These are phyloP conservation scores for Hanseniaspora thailandica DNA, from an alignment of 805 yeast genomes.

Conservation along the genomic window DNA sequence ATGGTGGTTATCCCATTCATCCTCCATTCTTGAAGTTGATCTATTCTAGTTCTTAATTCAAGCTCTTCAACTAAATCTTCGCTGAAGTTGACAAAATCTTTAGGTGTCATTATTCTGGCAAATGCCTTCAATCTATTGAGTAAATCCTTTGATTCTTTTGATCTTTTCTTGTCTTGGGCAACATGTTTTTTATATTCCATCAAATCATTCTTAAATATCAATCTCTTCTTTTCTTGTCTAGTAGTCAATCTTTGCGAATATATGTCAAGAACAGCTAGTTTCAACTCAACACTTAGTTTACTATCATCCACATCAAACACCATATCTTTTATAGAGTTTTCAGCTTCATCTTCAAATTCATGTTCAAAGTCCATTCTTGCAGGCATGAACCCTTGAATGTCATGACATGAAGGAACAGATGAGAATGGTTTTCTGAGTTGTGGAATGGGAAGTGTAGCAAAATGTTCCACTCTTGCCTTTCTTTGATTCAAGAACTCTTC, in stretches of 20 bases:
- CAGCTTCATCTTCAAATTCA: conserved; percentile 96
- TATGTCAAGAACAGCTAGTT: conserved; percentile 74
- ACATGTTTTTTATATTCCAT: conserved; percentile 77
- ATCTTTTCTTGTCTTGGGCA: conserved; percentile 69
- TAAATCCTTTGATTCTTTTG: conserved; percentile 82
- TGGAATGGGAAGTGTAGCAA: conserved; percentile 63
- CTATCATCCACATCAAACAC: conserved; percentile 88
- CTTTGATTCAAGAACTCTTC: conserved; percentile 57
- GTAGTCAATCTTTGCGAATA: conserved; percentile 81
- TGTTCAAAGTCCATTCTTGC: conserved; percentile 94
- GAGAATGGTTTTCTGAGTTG: conserved; percentile 83
- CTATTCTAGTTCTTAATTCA: conserved; percentile 65
- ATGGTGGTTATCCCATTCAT: conserved; percentile 73
- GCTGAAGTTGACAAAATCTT: conserved; percentile 66
- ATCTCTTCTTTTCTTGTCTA: conserved; percentile 85
- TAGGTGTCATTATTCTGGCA: conserved; percentile 66
- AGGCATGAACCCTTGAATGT: conserved; percentile 96
- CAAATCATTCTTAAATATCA: conserved; percentile 60
- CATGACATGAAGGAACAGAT: conserved; percentile 92
- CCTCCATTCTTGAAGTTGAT: conserved; percentile 88
- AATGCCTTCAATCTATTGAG: conserved; percentile 64
- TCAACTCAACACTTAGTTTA: conserved; percentile 77
- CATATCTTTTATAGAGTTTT: conserved; percentile 87
- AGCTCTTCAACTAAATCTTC: conserved; percentile 68
- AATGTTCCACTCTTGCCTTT: conserved; percentile 57